Evolutionary conservation across 2,329 filamentous ascomycete species (phyloP).

Genomic region (Botrytis fabae): DNA sequence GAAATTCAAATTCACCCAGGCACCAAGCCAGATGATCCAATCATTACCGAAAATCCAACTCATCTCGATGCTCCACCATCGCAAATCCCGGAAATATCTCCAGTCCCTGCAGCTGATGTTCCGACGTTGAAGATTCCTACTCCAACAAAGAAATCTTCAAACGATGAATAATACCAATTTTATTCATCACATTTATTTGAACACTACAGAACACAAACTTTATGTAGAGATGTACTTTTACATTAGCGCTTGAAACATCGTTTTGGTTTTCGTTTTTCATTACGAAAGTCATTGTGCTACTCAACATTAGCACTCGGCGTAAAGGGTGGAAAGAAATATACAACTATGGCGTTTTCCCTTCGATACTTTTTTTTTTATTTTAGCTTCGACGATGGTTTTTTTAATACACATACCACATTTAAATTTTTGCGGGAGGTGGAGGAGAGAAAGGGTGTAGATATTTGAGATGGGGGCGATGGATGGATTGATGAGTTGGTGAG

Average conservation of each 20-base stretch:
- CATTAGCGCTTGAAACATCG: neutral
- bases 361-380: neutral
- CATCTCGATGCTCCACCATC: constrained; percentile 34
- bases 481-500: neutral
- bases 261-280: neutral
- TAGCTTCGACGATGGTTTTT: neutral
- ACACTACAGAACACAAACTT: neutral
- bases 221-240: constrained; percentile 17
- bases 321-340: neutral
- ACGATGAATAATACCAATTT: neutral
- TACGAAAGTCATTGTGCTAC: neutral
- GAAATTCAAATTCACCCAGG: constrained; percentile 51
- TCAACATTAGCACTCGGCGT: constrained; percentile 7
- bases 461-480: neutral
- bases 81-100: constrained; percentile 34
- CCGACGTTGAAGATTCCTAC: constrained; percentile 16
- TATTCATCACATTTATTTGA: neutral
- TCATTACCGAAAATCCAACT: constrained; percentile 47
- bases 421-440: neutral
- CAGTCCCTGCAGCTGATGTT: constrained; percentile 24
- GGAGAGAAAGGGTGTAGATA: neutral
- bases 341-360: neutral
- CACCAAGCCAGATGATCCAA: constrained; percentile 49
- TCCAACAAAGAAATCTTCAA: neutral
- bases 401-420: constrained; percentile 13